phyloP scores from a whole-genome alignment of 1,284 basidiomycete genomes.

The Rhizoctonia solani region DNA sequence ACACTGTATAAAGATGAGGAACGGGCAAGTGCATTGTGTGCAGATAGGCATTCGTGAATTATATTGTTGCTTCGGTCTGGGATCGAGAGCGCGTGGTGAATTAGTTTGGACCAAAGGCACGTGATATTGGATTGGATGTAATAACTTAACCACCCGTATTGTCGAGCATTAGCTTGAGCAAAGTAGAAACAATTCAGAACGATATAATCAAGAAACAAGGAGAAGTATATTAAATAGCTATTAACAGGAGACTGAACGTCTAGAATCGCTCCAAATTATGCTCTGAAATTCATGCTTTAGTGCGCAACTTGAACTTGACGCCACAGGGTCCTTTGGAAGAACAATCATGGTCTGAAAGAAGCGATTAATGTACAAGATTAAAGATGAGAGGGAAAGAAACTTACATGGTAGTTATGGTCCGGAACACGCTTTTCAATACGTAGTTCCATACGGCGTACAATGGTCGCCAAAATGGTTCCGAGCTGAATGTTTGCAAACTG shows the following conservation, averaged over 20 bases:
- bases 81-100: too few species aligned
- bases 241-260: not conserved
- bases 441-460: slow-evolving; percentile 80
- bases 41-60: slow-evolving; percentile 72
- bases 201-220: not conserved
- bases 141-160: not conserved
- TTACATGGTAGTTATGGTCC: slow-evolving; percentile 84
- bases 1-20: slow-evolving; percentile 79
- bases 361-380: not conserved
- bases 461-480: slow-evolving; percentile 77
- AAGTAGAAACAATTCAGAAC: not conserved
- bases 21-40: slow-evolving; percentile 73
- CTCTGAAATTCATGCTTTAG: not conserved
- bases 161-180: not conserved
- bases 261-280: too few species aligned
- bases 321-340: slow-evolving; percentile 59
- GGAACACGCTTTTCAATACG: slow-evolving; percentile 72
- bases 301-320: slow-evolving; percentile 43
- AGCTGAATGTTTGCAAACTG: slow-evolving; percentile 96
- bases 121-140: not conserved
- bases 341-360: slow-evolving; percentile 67
- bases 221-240: not conserved
- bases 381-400: not conserved
- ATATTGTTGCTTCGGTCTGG: too few species aligned
- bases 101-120: not conserved